A percentile compares a stretch with the other conserved stretches of the same genome.
These are phyloP conservation scores for Volvariella surrecta DNA, from an alignment of 1,284 basidiomycete species.

Conservation along the genomic window DNA sequence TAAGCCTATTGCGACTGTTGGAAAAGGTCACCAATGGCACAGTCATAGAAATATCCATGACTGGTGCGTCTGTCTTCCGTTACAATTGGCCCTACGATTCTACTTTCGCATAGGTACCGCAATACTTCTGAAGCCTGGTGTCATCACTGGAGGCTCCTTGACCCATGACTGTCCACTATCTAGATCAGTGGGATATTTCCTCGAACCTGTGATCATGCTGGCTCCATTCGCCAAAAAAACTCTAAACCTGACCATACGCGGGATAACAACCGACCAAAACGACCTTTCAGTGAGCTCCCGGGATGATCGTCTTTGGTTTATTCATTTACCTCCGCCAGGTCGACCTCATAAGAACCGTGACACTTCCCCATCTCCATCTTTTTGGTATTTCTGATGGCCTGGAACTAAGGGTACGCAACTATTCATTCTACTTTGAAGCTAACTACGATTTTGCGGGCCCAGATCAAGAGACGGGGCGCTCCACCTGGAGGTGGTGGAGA, in stretches of 20 bases:
- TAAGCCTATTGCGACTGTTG: slow-evolving; percentile 81
- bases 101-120: slow-evolving; percentile 61
- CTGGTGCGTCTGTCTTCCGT: slow-evolving; percentile 44
- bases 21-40: slow-evolving; percentile 96
- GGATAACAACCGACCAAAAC: slow-evolving; percentile 85
- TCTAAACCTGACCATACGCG: slow-evolving; percentile 73
- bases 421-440: not conserved
- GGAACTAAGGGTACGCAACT: slow-evolving; percentile 61
- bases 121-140: slow-evolving; percentile 85
- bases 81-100: not conserved
- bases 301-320: slow-evolving; percentile 8
- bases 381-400: slow-evolving; percentile 87
- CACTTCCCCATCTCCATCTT: slow-evolving; percentile 83
- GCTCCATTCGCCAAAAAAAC: slow-evolving; percentile 93
- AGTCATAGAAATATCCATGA: slow-evolving; percentile 93
- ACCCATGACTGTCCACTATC: slow-evolving; percentile 85
- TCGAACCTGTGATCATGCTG: slow-evolving; percentile 86
- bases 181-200: slow-evolving; percentile 87
- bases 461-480: slow-evolving; percentile 94
- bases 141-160: slow-evolving; percentile 79
- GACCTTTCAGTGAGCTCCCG: slow-evolving; percentile 70
- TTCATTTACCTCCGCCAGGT: slow-evolving; percentile 38
- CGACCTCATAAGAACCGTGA: slow-evolving; percentile 89
- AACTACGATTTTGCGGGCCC: slow-evolving; percentile 6
- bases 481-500: slow-evolving; percentile 90